These are phyloP conservation scores for Cyberlindnera maritima DNA, from an alignment of 805 yeast species.

Conservation along the genomic window DNA sequence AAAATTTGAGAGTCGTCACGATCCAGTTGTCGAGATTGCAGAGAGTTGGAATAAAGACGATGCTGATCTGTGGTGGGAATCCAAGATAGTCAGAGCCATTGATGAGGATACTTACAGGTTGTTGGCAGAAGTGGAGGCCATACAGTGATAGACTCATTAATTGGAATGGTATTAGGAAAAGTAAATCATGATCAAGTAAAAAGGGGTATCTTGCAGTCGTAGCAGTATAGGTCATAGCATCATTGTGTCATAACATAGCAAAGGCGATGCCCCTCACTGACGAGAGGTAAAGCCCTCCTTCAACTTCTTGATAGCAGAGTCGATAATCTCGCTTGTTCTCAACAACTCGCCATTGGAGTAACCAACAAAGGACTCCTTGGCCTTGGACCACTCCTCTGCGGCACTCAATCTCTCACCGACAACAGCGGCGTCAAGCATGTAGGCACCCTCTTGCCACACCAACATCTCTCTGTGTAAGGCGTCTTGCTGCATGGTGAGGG, in stretches of 20 bases:
- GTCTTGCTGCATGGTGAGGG: conserved; percentile 23
- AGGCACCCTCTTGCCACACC: conserved; percentile 29
- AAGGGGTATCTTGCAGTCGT: no score
- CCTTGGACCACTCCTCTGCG: conserved; percentile 25
- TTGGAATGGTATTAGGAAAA: no score
- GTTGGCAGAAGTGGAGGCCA: conserved; percentile 4
- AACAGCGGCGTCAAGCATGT: conserved; percentile 24
- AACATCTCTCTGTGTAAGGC: conserved; percentile 21
- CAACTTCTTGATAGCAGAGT: conserved; percentile 23
- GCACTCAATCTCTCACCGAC: conserved; percentile 17
- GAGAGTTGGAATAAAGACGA: conserved; percentile 20
- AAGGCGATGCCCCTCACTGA: no score
- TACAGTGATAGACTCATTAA: not conserved
- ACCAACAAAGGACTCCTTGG: conserved; percentile 21
- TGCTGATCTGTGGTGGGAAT: conserved; percentile 21
- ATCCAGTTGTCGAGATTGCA: conserved; percentile 23
- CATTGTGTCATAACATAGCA: not conserved
- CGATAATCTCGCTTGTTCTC: conserved; percentile 25
- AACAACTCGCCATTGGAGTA: conserved; percentile 21
- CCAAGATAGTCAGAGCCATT: conserved; percentile 14
- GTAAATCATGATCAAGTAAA: no score
- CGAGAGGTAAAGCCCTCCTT: not conserved
- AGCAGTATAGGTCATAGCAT: no score
- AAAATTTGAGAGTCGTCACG: conserved; percentile 20
- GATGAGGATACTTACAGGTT: conserved; percentile 5